Percentiles rank a stretch among this genome's conserved stretches.
Evolutionary conservation across 352 stramenopile species (phyloP).

Genomic region (Peronospora destructor): DNA sequence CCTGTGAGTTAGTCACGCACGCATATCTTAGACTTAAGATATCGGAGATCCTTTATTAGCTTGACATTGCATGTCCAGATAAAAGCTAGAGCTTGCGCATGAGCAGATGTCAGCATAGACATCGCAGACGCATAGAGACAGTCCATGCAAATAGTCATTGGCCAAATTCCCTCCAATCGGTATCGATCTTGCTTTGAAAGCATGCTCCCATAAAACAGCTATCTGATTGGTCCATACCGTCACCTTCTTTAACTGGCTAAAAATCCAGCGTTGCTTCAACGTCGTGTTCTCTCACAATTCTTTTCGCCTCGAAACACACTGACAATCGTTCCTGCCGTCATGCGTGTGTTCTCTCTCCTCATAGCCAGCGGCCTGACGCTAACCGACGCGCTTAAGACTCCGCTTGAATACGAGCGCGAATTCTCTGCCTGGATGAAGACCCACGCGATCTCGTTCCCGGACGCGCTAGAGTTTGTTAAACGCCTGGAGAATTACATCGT

Average conservation of each 20-base stretch:
- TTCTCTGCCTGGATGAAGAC: conserved; percentile 59
- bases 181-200: no score
- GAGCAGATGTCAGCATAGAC: no score
- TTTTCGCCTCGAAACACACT: conserved; percentile 15
- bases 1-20: no score
- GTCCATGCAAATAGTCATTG: no score
- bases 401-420: conserved; percentile 61
- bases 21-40: no score
- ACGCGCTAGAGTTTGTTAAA: conserved; percentile 63
- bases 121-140: no score
- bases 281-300: conserved; percentile 16
- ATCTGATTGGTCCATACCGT: conserved; percentile 8
- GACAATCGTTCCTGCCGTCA: conserved; percentile 11
- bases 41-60: no score
- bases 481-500: conserved; percentile 73
- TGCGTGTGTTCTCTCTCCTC: conserved; percentile 23
- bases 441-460: conserved; percentile 44
- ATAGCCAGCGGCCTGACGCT: conserved; percentile 27
- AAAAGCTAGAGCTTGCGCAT: no score
- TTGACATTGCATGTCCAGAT: no score
- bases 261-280: conserved; percentile 12
- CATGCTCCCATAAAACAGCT: neutral
- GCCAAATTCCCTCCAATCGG: no score
- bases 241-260: neutral
- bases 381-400: conserved; percentile 40